Percentiles rank a stretch among this genome's conserved stretches.
These are phyloP conservation scores for Xylaria sp. DNA, from an alignment of 2,329 filamentous ascomycete species.

Conservation along the genomic window DNA sequence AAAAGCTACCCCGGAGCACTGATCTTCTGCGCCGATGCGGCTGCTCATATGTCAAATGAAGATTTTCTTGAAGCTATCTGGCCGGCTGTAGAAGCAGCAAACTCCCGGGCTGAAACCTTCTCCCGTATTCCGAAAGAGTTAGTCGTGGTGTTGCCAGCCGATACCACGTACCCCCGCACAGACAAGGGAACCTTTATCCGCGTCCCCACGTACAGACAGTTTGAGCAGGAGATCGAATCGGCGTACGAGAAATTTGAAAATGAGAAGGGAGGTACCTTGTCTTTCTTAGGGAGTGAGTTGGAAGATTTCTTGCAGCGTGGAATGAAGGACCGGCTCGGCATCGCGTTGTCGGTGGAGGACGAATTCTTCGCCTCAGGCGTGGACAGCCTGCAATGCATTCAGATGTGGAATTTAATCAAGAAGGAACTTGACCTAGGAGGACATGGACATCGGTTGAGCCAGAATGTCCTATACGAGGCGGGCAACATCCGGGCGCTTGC, in stretches of 20 bases:
- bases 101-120: slow-evolving; percentile 56
- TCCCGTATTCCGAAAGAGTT: slow-evolving; percentile 59
- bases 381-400: slow-evolving; percentile 40
- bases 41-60: slow-evolving; percentile 47
- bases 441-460: slow-evolving; percentile 25
- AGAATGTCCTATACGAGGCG: slow-evolving; percentile 42
- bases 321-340: slow-evolving; percentile 24
- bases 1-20: slow-evolving; percentile 58
- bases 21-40: slow-evolving; percentile 56
- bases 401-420: slow-evolving; percentile 34
- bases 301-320: slow-evolving; percentile 24
- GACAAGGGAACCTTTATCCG: slow-evolving; percentile 65
- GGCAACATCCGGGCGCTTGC: slow-evolving; percentile 35
- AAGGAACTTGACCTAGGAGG: slow-evolving; percentile 36
- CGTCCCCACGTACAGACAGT: slow-evolving; percentile 55
- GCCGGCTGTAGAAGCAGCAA: slow-evolving; percentile 57
- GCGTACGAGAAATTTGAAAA: slow-evolving; percentile 45
- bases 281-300: slow-evolving; percentile 6
- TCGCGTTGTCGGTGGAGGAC: slow-evolving; percentile 28
- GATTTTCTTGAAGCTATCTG: slow-evolving; percentile 55
- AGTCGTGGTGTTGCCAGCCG: slow-evolving; percentile 53
- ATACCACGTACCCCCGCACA: slow-evolving; percentile 55
- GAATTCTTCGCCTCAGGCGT: slow-evolving; percentile 40
- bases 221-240: slow-evolving; percentile 53
- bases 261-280: slow-evolving; percentile 21